Evolutionary conservation across 805 yeast species (phyloP), one percentile per base, ranked within the genome.

Genomic region (Candida rishiriensis): DNA sequence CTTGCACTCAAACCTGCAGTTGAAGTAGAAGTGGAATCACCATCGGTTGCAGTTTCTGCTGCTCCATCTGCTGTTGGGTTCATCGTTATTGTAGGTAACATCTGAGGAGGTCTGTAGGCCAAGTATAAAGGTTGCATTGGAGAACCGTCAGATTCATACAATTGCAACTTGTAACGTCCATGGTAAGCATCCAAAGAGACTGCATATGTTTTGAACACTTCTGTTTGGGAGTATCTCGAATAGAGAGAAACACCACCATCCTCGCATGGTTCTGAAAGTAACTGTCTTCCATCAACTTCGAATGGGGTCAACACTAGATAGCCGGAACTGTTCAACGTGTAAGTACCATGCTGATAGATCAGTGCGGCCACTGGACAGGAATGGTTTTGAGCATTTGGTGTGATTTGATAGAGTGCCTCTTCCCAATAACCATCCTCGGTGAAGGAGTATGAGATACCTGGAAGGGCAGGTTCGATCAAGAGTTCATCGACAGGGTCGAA

Each of bases 401-500:
- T 65, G 21, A 93, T 81, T 57, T 88, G 82, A 64, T 93, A 93
- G 35, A 81, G 62, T 7, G 99, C 99, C 63, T 86, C 87, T 67
- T 93, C 99, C 63, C 75, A 93, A 63, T 71, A 79, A 5, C 98
- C 98, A 66, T 93, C 98, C 18, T 76, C 83, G 1, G 97, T 90
- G 71, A 93, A 93, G 2, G 97, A 88, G 66, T 83, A 88, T 5
- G 95, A 83, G 43, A 91, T 78, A 33, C 99, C 99, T 1, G 99
- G 97, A 35, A 93, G 73, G 9, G 90, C 91, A 2, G 99, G 99
- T 63, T 93, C 99, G 49, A 89, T 87, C 46, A 93, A 70, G 14
- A 91, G 76, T 65, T 93, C 99, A 61, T 91, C 97, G 28, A 89
- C 85, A 2, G 99, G 99, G 64, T 93, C 98, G 63, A 79, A 93